Base-by-base conservation (phyloP, 2,329 filamentous ascomycete species). In the Diaporthe vexans region DNA sequence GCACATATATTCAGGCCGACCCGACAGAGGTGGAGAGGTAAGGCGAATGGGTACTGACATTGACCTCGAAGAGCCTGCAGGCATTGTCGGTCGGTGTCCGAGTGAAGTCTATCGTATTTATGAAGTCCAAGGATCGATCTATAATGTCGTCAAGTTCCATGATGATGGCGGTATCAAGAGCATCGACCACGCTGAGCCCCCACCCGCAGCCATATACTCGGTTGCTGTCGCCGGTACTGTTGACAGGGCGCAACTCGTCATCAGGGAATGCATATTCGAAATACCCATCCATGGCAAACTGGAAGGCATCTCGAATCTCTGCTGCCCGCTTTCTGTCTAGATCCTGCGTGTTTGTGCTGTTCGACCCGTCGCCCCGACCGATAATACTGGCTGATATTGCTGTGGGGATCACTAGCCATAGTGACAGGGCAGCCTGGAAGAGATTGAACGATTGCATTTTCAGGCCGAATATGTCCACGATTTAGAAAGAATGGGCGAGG, bases 31-130 rank as follows among this genome's bases (percentile, higher is more conserved):
- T n/a, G 26, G 43, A 65, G 6, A 35, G 26, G 11, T 6, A 10
- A 19, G 61, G 61, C 35, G 24, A 29, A 15, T 24, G 10, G 19
- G 35, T 19, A 51, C 43, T 65, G 43, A 65, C 26, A 26, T 58
- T 73, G 35, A 65, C 56, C 71, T 73, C 59, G 17, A 73, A 73
- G 19, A 73, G 51, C 21, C 71, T 73, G n/a, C 61, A 61, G 17
- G 54, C 71, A 35, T 56, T 58, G n/a, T 54, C 35, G 4, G 58
- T 51, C 4, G 71, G 59, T 29, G 71, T 67, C 37, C 29, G 61
- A 24, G 71, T 73, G 21, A 68, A 67, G 37, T 68, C 71, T 17
- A 68, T 65, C 2, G 71, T 73, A 40, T 63, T 37, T 26, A 68
- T 67, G 21, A 56, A 73, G 6, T 40, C 13, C 35, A 68, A 37